These are phyloP conservation scores for Melocanna baccifera DNA, from an alignment of 176 grass and related monocot species.

Conservation along the genomic window DNA sequence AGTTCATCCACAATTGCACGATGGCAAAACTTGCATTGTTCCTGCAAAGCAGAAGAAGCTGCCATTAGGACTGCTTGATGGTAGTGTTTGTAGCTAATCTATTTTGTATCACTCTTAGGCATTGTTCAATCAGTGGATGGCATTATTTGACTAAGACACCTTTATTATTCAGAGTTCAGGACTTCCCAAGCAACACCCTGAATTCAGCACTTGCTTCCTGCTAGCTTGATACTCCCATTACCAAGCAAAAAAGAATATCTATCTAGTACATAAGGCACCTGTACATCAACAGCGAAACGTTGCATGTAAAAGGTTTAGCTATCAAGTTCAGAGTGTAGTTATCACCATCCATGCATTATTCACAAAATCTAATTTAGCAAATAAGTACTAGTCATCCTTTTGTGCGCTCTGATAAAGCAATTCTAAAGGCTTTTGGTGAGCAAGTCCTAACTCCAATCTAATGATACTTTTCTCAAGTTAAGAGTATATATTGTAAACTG, in stretches of 20 bases:
- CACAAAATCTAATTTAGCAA: neutral
- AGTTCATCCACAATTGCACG: slow-evolving; percentile 57
- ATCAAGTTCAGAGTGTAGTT: neutral
- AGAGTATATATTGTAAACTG: neutral
- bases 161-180: neutral
- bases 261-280: neutral
- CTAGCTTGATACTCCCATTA: neutral
- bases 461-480: neutral
- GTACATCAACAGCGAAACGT: neutral
- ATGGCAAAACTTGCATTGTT: slow-evolving; percentile 79
- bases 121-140: neutral
- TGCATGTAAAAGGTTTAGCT: neutral
- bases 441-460: neutral
- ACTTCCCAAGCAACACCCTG: neutral
- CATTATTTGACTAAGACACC: neutral
- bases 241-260: neutral
- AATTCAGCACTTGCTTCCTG: neutral
- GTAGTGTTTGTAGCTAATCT: neutral
- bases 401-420: neutral
- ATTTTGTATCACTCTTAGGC: neutral
- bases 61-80: neutral
- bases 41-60: slow-evolving; percentile 44
- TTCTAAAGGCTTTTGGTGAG: neutral
- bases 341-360: neutral
- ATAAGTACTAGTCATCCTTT: neutral